Conservation (phyloP, 306 rosid genomes). For the Lotus japonicus region DNA sequence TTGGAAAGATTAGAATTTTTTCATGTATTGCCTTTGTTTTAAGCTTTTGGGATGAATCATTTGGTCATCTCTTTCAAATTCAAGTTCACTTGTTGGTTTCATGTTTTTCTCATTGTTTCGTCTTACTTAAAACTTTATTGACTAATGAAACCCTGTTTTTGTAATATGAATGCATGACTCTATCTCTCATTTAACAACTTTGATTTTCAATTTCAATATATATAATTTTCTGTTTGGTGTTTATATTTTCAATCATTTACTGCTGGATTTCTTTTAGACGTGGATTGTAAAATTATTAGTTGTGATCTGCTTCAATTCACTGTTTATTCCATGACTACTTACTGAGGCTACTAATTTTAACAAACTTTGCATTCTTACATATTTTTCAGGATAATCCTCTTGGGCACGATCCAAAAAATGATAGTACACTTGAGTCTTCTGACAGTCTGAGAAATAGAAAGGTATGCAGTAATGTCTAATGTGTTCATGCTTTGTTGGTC, state of each 20-base stretch:
- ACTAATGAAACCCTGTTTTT: neutral
- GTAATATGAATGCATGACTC: neutral
- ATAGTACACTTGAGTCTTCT: constrained; percentile 26
- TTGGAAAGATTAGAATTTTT: neutral
- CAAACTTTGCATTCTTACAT: constrained; percentile 2
- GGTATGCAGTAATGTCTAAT: constrained; percentile 25
- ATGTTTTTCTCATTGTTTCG: neutral
- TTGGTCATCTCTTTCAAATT: neutral
- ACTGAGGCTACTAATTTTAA: neutral
- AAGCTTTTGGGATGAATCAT: neutral
- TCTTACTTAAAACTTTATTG: neutral
- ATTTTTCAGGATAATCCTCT: constrained; percentile 41
- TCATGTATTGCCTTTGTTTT: neutral
- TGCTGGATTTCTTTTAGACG: neutral
- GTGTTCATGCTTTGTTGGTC: constrained; percentile 6
- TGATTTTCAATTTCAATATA: neutral
- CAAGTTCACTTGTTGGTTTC: neutral
- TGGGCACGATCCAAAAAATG: constrained; percentile 29
- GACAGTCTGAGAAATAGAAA: constrained; percentile 35
- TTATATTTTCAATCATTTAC: neutral
- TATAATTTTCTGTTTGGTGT: neutral
- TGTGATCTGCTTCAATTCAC: neutral
- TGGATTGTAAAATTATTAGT: neutral
- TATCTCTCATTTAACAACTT: neutral
- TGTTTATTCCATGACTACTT: neutral